Conservation (phyloP, 2,329 filamentous ascomycete species). For the Paecilomyces formosus region DNA sequence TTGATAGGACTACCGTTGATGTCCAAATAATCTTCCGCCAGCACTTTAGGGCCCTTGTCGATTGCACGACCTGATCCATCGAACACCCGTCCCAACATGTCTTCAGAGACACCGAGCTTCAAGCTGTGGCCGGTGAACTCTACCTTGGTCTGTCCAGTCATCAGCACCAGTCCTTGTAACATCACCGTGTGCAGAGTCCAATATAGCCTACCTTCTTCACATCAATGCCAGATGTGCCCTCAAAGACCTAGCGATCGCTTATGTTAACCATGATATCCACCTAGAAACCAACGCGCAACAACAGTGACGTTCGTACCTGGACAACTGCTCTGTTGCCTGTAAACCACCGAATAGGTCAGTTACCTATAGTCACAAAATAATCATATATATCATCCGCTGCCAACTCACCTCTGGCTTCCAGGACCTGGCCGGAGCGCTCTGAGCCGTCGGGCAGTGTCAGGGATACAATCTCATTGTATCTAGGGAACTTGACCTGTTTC, state of each 20-base stretch:
- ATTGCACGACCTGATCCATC: constrained; percentile 97
- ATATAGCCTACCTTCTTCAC: constrained; percentile 73
- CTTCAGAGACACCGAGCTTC: constrained; percentile 97
- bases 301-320: constrained; percentile 55
- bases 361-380: neutral
- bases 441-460: constrained; percentile 93
- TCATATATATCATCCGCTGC: neutral
- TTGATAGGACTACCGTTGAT: constrained; percentile 99
- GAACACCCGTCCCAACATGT: constrained; percentile 98
- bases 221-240: constrained; percentile 94
- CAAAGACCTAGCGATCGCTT: constrained; percentile 66
- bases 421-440: constrained; percentile 85
- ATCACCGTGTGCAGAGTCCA: neutral
- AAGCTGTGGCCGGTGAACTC: constrained; percentile 95
- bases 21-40: constrained; percentile 96
- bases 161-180: constrained; percentile 10
- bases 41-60: constrained; percentile 96
- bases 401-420: constrained; percentile 84
- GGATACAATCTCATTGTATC: constrained; percentile 96
- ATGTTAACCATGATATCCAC: constrained; percentile 13
- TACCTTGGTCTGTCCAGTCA: constrained; percentile 68
- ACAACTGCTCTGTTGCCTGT: constrained; percentile 88
- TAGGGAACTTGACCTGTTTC: constrained; percentile 84
- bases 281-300: constrained; percentile 3
- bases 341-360: neutral